Evolutionary conservation across 192 early-diverging fungal species (phyloP), one percentile per base, ranked within the genome.

Genomic region (Coemansia sp.): DNA sequence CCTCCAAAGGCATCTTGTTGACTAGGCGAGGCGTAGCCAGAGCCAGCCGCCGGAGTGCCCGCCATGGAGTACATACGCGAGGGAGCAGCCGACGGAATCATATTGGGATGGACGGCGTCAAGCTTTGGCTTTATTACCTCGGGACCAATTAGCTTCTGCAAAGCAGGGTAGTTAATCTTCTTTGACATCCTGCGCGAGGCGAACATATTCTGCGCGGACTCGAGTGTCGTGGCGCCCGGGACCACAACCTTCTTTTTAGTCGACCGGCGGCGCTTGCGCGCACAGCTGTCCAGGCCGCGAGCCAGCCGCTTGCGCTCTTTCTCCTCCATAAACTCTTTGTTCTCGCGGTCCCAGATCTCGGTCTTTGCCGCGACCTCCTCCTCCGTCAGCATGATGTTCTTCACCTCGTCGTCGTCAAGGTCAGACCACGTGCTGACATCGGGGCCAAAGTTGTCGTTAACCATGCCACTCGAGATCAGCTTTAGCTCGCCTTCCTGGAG

Each of bases 131-230:
- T 20, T 63, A 66, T 24, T 39, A 65, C 53, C 68, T 71, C 31
- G 78, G 74, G 83, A 57, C 88, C 89, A 72, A 94, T 88, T 33
- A 92, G 84, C 49, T 86, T 88, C 27, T 92, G 89, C 64, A 98
- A 82, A 0, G 91, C 87, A 0, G 88, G 88, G 66, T 95, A 93
- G 77, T 96, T 96, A 74, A 98, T 95, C 73, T 97, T 95, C 65
- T 94, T 95, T 18, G 96, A 97, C 64, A 93, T 75, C 41, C 87
- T 78, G 63, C 92, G 94, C 43, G 87, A 81, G 10, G 87, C 78
- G 29, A 96, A 68, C 49, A 97, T 76, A 41, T 89, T 90, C 66
- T 89, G 86, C 16, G 92, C 89, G 3, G 95, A 93, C 73, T 98
- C 95, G 8, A 89, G 82, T 20, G 92, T 89, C 6, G 91, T 88